Evolutionary conservation across 148 eudicot species (phyloP).

Genomic region (Linanthus parryae): DNA sequence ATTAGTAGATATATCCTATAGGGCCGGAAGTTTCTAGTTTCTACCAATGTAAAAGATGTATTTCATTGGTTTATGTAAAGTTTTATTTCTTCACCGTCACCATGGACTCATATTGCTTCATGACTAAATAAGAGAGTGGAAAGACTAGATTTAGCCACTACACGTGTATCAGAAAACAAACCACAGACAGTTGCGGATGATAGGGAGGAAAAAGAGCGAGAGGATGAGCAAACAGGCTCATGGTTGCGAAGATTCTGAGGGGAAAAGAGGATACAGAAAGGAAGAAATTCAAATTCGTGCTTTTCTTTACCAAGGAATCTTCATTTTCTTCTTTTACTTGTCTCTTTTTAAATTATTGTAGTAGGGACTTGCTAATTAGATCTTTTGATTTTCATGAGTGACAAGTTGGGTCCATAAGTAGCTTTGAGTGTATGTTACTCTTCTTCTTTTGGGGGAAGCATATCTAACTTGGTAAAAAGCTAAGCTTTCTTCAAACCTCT

Average conservation of each 20-base stretch:
- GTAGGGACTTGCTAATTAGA: background rate
- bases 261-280: slow-evolving; percentile 8
- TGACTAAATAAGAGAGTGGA: too few relatives aligned
- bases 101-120: too few relatives aligned
- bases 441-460: background rate
- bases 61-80: too few relatives aligned
- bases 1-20: too few relatives aligned
- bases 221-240: background rate
- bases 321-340: slow-evolving; percentile 1
- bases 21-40: too few relatives aligned
- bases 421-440: background rate
- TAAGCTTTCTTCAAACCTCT: background rate
- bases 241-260: background rate
- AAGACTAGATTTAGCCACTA: slow-evolving; percentile 8
- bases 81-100: too few relatives aligned
- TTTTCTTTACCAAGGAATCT: slow-evolving; percentile 1
- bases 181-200: too few relatives aligned
- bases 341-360: background rate
- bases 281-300: background rate
- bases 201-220: slow-evolving; percentile 9
- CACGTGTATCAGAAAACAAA: too few relatives aligned
- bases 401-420: background rate
- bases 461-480: too few relatives aligned
- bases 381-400: too few relatives aligned
- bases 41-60: too few relatives aligned